phyloP scores from a whole-genome alignment of 352 stramenopile genomes.

The Phytophthora pseudosyringae region DNA sequence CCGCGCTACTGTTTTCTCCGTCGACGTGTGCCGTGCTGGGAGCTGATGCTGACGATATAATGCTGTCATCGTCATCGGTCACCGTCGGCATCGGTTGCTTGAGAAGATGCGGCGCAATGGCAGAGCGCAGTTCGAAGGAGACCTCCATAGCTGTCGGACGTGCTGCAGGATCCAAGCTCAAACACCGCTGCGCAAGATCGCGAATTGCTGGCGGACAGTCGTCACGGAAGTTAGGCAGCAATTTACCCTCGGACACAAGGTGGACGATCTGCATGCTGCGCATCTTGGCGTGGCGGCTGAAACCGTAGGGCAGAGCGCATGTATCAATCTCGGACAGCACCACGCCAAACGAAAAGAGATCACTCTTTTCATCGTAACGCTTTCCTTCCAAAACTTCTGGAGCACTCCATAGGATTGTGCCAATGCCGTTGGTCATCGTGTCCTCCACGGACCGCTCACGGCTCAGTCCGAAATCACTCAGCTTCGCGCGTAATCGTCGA shows the following conservation, averaged over 20 bases:
- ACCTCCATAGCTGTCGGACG: conserved; percentile 77
- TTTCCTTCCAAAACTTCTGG: conserved; percentile 76
- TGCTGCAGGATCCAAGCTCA: conserved; percentile 65
- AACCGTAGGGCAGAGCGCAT: conserved; percentile 73
- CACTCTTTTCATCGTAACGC: conserved; percentile 78
- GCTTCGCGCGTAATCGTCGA: conserved; percentile 63
- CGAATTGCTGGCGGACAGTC: conserved; percentile 63
- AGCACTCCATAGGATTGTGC: conserved; percentile 78
- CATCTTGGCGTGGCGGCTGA: conserved; percentile 71
- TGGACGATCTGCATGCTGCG: conserved; percentile 88
- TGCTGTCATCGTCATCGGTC: conserved; percentile 19
- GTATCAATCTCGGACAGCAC: conserved; percentile 83
- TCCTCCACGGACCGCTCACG: conserved; percentile 70
- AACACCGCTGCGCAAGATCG: conserved; percentile 60
- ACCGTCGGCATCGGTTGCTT: conserved; percentile 27
- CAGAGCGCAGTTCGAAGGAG: conserved; percentile 64
- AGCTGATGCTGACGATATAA: conserved; percentile 18
- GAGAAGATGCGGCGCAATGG: conserved; percentile 52
- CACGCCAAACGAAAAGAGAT: conserved; percentile 81
- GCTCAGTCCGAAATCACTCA: conserved; percentile 79
- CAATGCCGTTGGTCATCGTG: conserved; percentile 82
- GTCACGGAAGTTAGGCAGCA: conserved; percentile 76
- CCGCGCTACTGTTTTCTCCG: not conserved
- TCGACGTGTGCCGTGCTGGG: conserved; percentile 8
- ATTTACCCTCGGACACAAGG: conserved; percentile 74